Base-by-base conservation (phyloP, 108 stramenopile species). In the Nitzschia sp. region DNA sequence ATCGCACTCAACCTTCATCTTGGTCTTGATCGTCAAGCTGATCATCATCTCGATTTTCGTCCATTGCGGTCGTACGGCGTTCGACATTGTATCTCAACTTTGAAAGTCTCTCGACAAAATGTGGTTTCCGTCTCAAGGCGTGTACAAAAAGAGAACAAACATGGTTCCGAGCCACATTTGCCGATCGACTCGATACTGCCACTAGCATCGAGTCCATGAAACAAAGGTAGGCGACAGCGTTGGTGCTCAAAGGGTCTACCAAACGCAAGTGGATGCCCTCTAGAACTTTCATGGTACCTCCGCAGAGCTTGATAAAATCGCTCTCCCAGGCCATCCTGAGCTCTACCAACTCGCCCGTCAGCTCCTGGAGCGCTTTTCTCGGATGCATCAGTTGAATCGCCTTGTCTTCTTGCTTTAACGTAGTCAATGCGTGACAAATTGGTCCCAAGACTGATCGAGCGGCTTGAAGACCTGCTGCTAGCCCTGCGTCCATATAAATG, bases 401-500 rank as follows among this genome's bases (percentile, higher is more conserved):
- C 27, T 71, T 54, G 38, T 15, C 24, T 33, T 27, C 35, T 49
- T 25, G 31, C 46, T 21, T 24, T 19, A 64, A 57, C 36, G 21
- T 69, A 29, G 29, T 36, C 1, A 79, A 31, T 31, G 34, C 38
- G 65, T 53, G 11, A 36, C 59, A 58, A 8, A 71, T 31, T 33
- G 82, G 74, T 18, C 54, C 30, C 62, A 83, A 29, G 6, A 87
- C 34, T 24, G 54, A 28, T 15, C 35, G 5, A 15, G 68, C 71
- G 2, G 82, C 81, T 24, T 24, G 11, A 32, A 75, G 75, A 1
- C 84, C 82, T 30, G 57, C 59, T 8, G 67, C 51, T 51, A 81
- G 75, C 0, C 80, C 87, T 24, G 77, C 57, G 54, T 79, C 80
- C 2, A 82, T 61, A 57, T 78, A 72, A 3, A 79, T 72, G 21